Base-by-base conservation (phyloP, 2,329 filamentous ascomycete species). In the Emmonsia crescens region DNA sequence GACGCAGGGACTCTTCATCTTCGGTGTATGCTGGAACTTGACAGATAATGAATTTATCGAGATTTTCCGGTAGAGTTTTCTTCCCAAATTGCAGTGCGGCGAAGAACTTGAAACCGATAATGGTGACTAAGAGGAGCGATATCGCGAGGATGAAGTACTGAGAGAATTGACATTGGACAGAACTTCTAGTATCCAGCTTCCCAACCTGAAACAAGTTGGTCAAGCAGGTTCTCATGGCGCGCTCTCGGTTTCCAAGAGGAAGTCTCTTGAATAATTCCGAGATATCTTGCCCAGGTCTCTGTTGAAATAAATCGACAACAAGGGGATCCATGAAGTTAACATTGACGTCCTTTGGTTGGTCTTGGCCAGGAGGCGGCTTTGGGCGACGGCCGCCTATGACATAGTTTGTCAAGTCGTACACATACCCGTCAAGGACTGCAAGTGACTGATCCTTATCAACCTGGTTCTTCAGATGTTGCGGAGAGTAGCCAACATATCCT, bases 1-100 rank as follows among this genome's bases (percentile, higher is more conserved):
- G 92, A 61, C 94, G 91, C 31, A 99, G 82, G 42, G 93, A 97
- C 0, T 99, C 95, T 74, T 99, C 95, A 72, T 97, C 94, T 79
- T 99, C 94, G 0, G 94, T 99, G 71, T 99, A 99, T 1, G 91
- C 94, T 0, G 94, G 94, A 63, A 99, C 93, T 75, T 96, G 95
- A 72, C 91, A 96, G 76, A 99, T 96, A 73, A 99, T 82, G 73
- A 99, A 99, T 74, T 99, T 99, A 77, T 99, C 94, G 36, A 99
- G 84, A 72, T 96, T 94, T 76, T 99, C 94, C 0, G 94, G 95
- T 44, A 93, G 79, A 66, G 89, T 96, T 79, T 96, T 96, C 68
- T 83, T 86, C 52, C 90, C 88, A 70, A 99, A 99, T 71, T 99
- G 94, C 62, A 99, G 82, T 8, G 94, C 94, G 38, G 95, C 95